Base-by-base conservation (phyloP, 2,329 filamentous ascomycete species). In the Calonectria naviculata region DNA sequence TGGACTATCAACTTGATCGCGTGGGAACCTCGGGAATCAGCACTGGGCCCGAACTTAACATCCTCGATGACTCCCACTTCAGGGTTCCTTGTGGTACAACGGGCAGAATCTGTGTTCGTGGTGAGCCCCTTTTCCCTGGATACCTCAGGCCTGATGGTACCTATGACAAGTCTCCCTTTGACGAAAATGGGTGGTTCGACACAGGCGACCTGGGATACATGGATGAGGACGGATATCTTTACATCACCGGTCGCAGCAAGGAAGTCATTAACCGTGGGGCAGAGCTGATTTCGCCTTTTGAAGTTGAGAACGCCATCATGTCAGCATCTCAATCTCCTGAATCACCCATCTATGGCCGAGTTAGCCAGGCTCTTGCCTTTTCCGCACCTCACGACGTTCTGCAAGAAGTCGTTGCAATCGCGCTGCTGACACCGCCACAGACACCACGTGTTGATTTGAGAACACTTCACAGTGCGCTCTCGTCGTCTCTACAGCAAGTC, bases 231-330 rank as follows among this genome's bases (percentile, higher is more conserved):
- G 86, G 87, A 29, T 89, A 86, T 72, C 82, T 89, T 10, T 89
- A 86, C 78, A 87, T 89, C 72, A 89, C 87, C 2, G 88, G 88
- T 8, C 84, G 88, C 36, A 88, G 84, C 76, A 90, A 89, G 74
- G 88, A 89, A 68, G 87, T 89, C 66, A 89, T 90, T 78, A 89
- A 89, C 75, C 85, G 88, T 15, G 89, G 88, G 36, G 88, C 88
- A 38, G 89, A 90, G 76, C 83, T 90, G n/a, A 89, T 90, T 68
- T 89, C 87, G 5, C 88, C 89, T 0, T 89, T 90, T 65, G 89
- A 90, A 75, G 84, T 90, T 24, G 89, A 90, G 74, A 87, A 90
- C 73, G 88, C 88, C 13, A 86, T 90, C 69, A 81, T 89, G 52
- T 81, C 84, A 2, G 85, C 87, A 15, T 83, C 87, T 5, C 80